Base-by-base conservation (phyloP, 139 green algal genomes). In the Zygnema circumcarinatum region DNA sequence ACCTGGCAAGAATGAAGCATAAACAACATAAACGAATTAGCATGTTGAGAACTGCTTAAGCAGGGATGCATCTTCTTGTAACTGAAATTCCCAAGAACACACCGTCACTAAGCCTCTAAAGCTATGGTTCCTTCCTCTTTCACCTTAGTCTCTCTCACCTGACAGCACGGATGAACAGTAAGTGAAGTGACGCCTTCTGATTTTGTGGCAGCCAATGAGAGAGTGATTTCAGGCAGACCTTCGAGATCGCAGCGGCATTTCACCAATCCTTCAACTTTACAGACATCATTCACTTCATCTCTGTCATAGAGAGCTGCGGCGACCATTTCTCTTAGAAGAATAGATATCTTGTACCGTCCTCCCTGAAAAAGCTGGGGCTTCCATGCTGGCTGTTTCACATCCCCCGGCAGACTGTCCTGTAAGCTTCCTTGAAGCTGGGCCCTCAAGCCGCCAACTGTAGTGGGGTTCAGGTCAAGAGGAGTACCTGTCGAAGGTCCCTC, bases 301-400 rank as follows among this genome's bases (percentile, higher is more conserved):
- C 76, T 73, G 47, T 83, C 76, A 76, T 83, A 83, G 11, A 83
- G 76, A 22, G 76, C 40, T 7, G 76, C 76, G 7, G 76, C 74
- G 16, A 83, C 32, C 7, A 39, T 83, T 52, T 83, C 76, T 16
- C 40, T 76, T 22, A 83, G 7, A 3, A 79, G 40, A 52, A 83
- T 38, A 25, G 11, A 11, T 83, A 53, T 83, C 76, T 83, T 38
- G 7, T 83, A 16, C 52, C 76, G 40, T 22, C 76, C 76, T 53
- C 76, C 47, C 16, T 39, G 69, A 3, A 83, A 25, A 3, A 39
- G 16, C 38, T 53, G 47, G 32, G 76, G 76, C 16, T 83, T 83
- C 76, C 76, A 83, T 39, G 76, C 76, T 3, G 76, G 76, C 47
- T 83, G 76, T 52, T 83, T 83, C 3, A 16, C 38, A 11, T 83